Percentiles rank a stretch among this genome's conserved stretches.
These are phyloP conservation scores for Datura wrightii DNA, from an alignment of 257 asterid species.

Conservation along the genomic window DNA sequence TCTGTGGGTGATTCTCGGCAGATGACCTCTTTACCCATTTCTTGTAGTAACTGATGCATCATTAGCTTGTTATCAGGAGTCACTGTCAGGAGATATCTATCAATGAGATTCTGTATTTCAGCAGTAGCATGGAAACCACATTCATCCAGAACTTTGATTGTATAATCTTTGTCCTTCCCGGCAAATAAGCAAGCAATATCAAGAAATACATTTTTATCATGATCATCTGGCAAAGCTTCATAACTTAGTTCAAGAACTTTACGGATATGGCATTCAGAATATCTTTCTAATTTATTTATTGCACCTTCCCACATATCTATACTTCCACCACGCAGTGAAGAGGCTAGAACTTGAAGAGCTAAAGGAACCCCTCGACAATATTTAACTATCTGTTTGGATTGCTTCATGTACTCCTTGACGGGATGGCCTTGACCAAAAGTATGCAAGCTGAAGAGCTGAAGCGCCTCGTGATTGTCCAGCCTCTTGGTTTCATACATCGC, in stretches of 20 bases:
- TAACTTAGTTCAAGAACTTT: constrained; percentile 30
- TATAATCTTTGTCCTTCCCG: constrained; percentile 32
- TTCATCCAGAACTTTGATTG: constrained; percentile 23
- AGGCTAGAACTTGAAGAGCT: constrained; percentile 36
- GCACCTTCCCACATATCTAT: constrained; percentile 29
- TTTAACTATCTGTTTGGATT: constrained; percentile 26
- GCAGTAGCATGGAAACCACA: constrained; percentile 30
- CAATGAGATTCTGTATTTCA: constrained; percentile 33
- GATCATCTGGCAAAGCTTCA: constrained; percentile 34
- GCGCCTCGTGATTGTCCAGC: constrained; percentile 21
- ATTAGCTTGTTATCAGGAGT: constrained; percentile 33
- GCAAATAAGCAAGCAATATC: constrained; percentile 33
- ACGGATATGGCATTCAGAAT: constrained; percentile 10
- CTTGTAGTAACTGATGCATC: constrained; percentile 34
- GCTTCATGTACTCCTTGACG: constrained; percentile 28
- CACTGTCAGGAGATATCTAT: constrained; percentile 28
- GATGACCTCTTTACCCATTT: constrained; percentile 31
- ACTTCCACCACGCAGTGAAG: constrained; percentile 29
- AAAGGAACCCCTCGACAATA: constrained; percentile 36
- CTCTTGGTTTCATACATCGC: constrained; percentile 27
- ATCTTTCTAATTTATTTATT: constrained; percentile 25
- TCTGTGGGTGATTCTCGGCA: constrained; percentile 23
- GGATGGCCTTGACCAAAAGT: constrained; percentile 35
- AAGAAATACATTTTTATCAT: constrained; percentile 32
- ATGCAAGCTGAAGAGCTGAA: constrained; percentile 35